These are phyloP conservation scores for Oryza rufipogon DNA, from an alignment of 176 grass and related monocot genomes.

Conservation along the genomic window DNA sequence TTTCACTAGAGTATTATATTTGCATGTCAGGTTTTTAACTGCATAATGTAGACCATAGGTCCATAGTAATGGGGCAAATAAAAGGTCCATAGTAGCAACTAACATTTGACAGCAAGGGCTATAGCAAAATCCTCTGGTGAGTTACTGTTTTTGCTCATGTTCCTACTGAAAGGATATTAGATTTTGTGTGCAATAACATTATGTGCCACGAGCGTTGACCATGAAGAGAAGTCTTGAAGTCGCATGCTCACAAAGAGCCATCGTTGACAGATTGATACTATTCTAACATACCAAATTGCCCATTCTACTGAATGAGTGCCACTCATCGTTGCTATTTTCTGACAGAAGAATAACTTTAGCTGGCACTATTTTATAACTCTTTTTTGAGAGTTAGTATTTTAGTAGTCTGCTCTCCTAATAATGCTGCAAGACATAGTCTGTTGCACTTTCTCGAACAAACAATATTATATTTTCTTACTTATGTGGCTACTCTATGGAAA, in stretches of 20 bases:
- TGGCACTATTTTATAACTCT: neutral
- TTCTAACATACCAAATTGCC: neutral
- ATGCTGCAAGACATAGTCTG: conserved; percentile 9
- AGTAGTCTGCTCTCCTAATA: neutral
- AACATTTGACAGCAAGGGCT: neutral
- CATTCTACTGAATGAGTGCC: neutral
- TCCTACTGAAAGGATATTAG: neutral
- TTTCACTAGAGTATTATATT: conserved; percentile 9
- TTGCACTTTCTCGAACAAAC: neutral
- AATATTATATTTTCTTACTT: conserved; percentile 6
- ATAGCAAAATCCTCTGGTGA: neutral
- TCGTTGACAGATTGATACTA: neutral
- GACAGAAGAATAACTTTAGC: neutral
- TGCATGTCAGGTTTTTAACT: conserved; percentile 1
- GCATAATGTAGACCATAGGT: neutral
- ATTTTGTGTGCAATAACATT: neutral
- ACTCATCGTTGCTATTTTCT: conserved; percentile 7
- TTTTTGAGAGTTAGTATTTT: neutral
- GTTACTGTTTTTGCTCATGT: neutral
- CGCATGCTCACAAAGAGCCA: neutral
- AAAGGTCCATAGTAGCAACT: neutral
- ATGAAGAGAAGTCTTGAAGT: neutral
- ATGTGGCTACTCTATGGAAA: neutral
- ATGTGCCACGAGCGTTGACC: neutral
- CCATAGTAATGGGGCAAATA: neutral